Evolutionary conservation across 768 basidiomycete species (phyloP).

Genomic region (Cyclocybe aegerita): DNA sequence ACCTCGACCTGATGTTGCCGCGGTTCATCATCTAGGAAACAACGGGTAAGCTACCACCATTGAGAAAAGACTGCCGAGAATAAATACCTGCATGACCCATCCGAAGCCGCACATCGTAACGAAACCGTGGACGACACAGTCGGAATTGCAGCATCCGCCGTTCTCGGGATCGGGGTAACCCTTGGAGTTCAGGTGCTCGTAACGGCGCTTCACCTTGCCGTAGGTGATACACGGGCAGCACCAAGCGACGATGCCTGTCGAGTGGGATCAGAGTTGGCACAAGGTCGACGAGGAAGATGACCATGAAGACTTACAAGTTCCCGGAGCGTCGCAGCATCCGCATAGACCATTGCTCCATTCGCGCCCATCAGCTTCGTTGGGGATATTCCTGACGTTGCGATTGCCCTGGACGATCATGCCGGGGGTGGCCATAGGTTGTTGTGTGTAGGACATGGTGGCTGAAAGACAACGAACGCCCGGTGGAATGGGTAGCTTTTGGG

Average conservation of each 20-base stretch:
- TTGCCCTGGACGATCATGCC: conserved; percentile 28
- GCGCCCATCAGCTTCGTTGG: conserved; percentile 31
- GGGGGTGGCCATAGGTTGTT: conserved; percentile 18
- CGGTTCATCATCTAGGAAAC: conserved; percentile 30
- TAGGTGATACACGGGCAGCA: conserved; percentile 45
- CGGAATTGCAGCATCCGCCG: conserved; percentile 30
- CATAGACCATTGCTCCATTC: conserved; percentile 35
- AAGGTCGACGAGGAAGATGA: not conserved
- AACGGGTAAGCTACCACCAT: not conserved
- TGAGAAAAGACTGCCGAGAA: not conserved
- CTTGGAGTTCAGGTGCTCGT: conserved; percentile 34
- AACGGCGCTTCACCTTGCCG: conserved; percentile 36
- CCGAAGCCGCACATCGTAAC: conserved; percentile 31
- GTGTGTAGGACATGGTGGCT: conserved; percentile 15
- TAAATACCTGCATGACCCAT: conserved; percentile 39
- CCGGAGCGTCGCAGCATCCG: conserved; percentile 28
- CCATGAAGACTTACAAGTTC: conserved; percentile 26
- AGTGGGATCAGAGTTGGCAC: not conserved
- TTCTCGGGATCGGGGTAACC: conserved; percentile 37
- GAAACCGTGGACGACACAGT: conserved; percentile 36
- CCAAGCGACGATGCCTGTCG: conserved; percentile 33
- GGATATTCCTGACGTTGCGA: conserved; percentile 34
- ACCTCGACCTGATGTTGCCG: conserved; percentile 38
- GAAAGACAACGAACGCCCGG: not conserved
- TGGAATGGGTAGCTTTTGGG: not conserved